phyloP scores from a whole-genome alignment of 495 filamentous ascomycete genomes.

The Xylaria castorea region DNA sequence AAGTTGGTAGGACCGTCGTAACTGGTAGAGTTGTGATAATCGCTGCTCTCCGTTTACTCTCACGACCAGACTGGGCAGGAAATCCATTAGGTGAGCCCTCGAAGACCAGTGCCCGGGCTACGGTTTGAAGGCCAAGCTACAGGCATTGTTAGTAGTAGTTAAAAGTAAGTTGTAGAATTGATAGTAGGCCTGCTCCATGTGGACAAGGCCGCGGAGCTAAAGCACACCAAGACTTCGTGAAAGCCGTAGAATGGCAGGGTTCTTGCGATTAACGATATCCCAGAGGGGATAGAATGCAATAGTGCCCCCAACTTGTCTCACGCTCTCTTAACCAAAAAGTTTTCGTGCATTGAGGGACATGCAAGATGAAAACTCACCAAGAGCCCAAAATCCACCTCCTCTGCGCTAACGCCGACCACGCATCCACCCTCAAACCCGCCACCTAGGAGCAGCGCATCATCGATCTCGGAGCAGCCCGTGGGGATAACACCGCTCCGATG shows the following conservation, averaged over 20 bases:
- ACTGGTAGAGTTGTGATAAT: constrained; percentile 48
- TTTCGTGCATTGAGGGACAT: not conserved
- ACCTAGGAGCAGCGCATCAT: constrained; percentile 51
- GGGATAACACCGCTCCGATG: constrained; percentile 29
- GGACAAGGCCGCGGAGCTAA: not conserved
- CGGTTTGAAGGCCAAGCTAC: constrained; percentile 49
- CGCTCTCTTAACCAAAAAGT: not conserved
- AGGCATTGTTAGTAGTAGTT: not conserved
- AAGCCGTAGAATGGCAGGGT: not conserved
- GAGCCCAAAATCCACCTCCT: constrained; percentile 48
- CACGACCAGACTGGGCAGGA: not conserved
- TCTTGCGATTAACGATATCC: not conserved
- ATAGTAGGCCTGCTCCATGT: not conserved
- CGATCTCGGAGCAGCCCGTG: constrained; percentile 53
- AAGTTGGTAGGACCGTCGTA: constrained; percentile 40
- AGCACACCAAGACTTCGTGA: not conserved
- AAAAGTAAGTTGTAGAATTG: not conserved
- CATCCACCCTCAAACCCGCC: constrained; percentile 54
- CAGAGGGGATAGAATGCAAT: not conserved
- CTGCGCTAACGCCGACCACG: constrained; percentile 57
- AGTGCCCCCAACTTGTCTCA: not conserved
- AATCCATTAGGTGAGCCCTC: not conserved
- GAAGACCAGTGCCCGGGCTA: constrained; percentile 38
- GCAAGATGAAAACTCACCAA: constrained; percentile 41
- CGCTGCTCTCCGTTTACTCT: constrained; percentile 30